Percentiles rank a stretch among this genome's conserved stretches.
These are phyloP conservation scores for Phytopythium litorale DNA, from an alignment of 352 stramenopile species.

Conservation along the genomic window DNA sequence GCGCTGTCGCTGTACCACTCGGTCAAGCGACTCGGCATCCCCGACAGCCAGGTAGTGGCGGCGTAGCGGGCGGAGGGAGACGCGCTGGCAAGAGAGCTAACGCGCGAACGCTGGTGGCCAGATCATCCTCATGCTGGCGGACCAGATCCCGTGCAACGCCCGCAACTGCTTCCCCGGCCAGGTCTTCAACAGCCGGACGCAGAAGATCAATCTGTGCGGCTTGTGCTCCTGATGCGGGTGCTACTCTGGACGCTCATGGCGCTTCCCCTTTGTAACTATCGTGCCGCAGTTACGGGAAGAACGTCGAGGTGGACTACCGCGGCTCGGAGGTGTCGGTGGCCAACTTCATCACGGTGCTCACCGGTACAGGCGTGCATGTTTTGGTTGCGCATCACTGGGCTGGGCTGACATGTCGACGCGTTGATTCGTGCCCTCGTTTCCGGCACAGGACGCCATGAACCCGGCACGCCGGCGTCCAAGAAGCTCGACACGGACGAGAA, in stretches of 20 bases:
- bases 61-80: not conserved
- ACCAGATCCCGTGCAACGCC: constrained; percentile 94
- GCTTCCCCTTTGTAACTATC: not conserved
- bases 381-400: no score
- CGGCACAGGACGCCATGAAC: constrained; percentile 69
- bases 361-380: constrained; percentile 24
- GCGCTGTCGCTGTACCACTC: constrained; percentile 93
- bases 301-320: constrained; percentile 94
- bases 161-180: constrained; percentile 89
- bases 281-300: constrained; percentile 71
- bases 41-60: constrained; percentile 84
- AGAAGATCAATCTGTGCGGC: constrained; percentile 83
- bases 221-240: not conserved
- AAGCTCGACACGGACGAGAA: constrained; percentile 87
- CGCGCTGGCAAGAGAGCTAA: not conserved
- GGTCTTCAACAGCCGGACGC: constrained; percentile 87
- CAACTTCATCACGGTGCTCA: constrained; percentile 95
- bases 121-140: constrained; percentile 96
- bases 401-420: no score
- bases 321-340: constrained; percentile 96
- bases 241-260: not conserved
- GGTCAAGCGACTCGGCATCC: constrained; percentile 90
- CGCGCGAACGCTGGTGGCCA: constrained; percentile 12
- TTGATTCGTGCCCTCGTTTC: no score
- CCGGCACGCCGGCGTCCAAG: constrained; percentile 87